phyloP scores from a whole-genome alignment of 768 basidiomycete species.

The Termitomyces sp. region DNA sequence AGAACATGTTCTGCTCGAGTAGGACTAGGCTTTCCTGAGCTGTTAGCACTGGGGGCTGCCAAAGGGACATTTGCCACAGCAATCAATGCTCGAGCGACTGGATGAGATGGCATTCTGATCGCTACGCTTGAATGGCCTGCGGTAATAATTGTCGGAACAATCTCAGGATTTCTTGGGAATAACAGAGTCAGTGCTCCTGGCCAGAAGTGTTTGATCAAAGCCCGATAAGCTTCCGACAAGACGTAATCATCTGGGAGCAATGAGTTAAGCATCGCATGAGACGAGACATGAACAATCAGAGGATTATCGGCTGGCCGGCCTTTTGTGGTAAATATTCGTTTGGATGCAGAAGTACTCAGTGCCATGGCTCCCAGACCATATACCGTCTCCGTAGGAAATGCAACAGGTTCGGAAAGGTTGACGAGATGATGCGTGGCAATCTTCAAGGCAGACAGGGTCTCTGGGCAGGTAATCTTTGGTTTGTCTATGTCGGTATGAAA shows the following conservation, averaged over 20 bases:
- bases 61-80: constrained; percentile 69
- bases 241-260: constrained; percentile 67
- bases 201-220: constrained; percentile 86
- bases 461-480: constrained; percentile 46
- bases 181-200: constrained; percentile 91
- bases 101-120: constrained; percentile 92
- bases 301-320: constrained; percentile 95
- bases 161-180: constrained; percentile 67
- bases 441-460: constrained; percentile 52
- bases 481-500: constrained; percentile 44
- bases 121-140: constrained; percentile 82
- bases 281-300: constrained; percentile 94
- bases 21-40: constrained; percentile 91
- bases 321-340: constrained; percentile 82
- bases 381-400: constrained; percentile 96
- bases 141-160: constrained; percentile 74
- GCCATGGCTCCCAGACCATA: constrained; percentile 96
- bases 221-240: constrained; percentile 63
- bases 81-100: constrained; percentile 88
- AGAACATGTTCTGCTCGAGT: constrained; percentile 85
- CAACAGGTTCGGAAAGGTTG: constrained; percentile 55
- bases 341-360: constrained; percentile 56
- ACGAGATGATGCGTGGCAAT: constrained; percentile 55
- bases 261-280: constrained; percentile 70
- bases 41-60: constrained; percentile 94